Evolutionary conservation across 2,329 filamentous ascomycete species (phyloP), one percentile per base, ranked within the genome.

Genomic region (Atkinsonella texensis): DNA sequence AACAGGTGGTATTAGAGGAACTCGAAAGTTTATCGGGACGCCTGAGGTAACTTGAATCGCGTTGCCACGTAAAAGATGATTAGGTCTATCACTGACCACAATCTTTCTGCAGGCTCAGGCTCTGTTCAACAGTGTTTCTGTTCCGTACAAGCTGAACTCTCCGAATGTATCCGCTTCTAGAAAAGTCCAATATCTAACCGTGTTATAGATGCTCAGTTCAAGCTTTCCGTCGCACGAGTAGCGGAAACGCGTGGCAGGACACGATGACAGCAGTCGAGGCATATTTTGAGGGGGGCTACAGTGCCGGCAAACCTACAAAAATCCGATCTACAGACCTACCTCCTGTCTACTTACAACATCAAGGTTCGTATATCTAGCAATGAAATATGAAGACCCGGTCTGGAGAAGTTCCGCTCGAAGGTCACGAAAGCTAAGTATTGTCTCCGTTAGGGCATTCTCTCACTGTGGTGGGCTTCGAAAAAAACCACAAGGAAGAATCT

Each of bases 1-100:
- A 67, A 96, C 90, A 0, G 91, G 91, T 2, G 89, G 89, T 1
- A 86, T 97, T 56, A 80, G 74, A 56, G 84, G 84, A n/a, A 95
- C 90, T 0, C 80, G 93, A 54, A 97, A 96, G 66, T 97, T 93
- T 63, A 97, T 97, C 59, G 91, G 91, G 15, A 96, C 91, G 1
- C 83, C 88, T 9, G 91, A 97, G 74, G 87, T 87, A 71, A 58
- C 4, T 3, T 46, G 15, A 11, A 17, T 23, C 38, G 12, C 7
- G 15, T 11, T 41, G 28, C 13, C n/a, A 11, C 6, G 3, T 12
- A 23, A 31, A 8, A 43, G 3, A 35, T 35, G 12, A 13, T 23
- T 17, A 17, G 40, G 3, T 17, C 33, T 13, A 7, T 51, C 23
- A 35, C 44, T 51, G 31, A 46, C 20, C 3, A 4, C 11, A 32